phyloP scores from a whole-genome alignment of 768 basidiomycete species.

The Botryobasidium botryosum region DNA sequence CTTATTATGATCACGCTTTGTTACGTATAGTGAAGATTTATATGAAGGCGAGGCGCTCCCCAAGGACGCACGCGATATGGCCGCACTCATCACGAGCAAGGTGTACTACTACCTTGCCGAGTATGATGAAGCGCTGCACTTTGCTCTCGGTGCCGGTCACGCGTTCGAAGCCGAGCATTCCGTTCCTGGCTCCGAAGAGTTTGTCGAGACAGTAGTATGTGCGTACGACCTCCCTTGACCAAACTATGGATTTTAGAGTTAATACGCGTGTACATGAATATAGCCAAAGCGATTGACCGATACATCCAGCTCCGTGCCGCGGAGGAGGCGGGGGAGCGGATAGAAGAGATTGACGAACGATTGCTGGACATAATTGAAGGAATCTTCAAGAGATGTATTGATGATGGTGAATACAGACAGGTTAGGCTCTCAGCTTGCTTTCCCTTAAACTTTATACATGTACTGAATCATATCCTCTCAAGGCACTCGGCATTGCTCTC shows the following conservation, averaged over 20 bases:
- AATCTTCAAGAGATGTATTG: slow-evolving; percentile 72
- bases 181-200: slow-evolving; percentile 56
- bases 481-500: slow-evolving; percentile 92
- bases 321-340: slow-evolving; percentile 30
- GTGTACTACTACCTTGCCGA: slow-evolving; percentile 95
- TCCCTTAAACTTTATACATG: not conserved
- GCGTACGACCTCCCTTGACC: slow-evolving; percentile 22
- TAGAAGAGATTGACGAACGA: slow-evolving; percentile 57
- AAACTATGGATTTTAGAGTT: not conserved
- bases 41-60: slow-evolving; percentile 73
- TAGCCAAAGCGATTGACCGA: slow-evolving; percentile 91
- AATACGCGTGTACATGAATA: not conserved
- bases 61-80: slow-evolving; percentile 55
- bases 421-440: slow-evolving; percentile 22
- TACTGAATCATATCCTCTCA: not conserved
- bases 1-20: slow-evolving; percentile 8
- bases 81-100: slow-evolving; percentile 90
- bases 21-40: slow-evolving; percentile 55
- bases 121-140: slow-evolving; percentile 88
- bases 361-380: slow-evolving; percentile 74
- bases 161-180: slow-evolving; percentile 67
- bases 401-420: slow-evolving; percentile 83
- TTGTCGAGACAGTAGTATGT: slow-evolving; percentile 90
- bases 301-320: slow-evolving; percentile 59
- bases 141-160: slow-evolving; percentile 78